phyloP scores from a whole-genome alignment of 176 grass and related monocot genomes.

The Oryza brachyantha region DNA sequence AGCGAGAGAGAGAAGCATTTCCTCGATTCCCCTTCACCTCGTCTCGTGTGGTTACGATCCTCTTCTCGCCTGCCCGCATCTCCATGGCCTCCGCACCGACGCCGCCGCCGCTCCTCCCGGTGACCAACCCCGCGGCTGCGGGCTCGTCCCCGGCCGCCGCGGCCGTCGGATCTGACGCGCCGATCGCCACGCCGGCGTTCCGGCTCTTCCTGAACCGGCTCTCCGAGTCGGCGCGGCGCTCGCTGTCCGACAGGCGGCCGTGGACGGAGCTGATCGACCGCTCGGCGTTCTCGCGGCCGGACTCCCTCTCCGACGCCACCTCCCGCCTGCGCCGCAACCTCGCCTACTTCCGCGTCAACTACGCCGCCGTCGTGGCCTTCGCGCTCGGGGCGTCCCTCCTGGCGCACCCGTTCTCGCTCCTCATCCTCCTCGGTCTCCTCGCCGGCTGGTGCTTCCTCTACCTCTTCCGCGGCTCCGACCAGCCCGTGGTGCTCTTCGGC shows the following conservation, averaged over 20 bases:
- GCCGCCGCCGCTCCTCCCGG: conserved; percentile 63
- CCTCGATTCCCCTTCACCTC: background rate
- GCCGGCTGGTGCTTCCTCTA: conserved; percentile 91
- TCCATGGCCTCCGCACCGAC: conserved; percentile 60
- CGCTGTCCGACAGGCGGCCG: conserved; percentile 78
- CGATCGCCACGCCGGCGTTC: conserved; percentile 61
- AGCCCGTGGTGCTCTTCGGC: conserved; percentile 85
- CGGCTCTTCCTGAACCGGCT: conserved; percentile 77
- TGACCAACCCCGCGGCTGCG: conserved; percentile 46
- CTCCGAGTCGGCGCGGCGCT: conserved; percentile 76
- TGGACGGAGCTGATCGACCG: conserved; percentile 88
- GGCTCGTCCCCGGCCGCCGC: conserved; percentile 20
- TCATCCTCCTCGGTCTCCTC: conserved; percentile 74
- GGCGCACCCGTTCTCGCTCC: conserved; percentile 81
- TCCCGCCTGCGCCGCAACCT: conserved; percentile 96
- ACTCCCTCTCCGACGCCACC: conserved; percentile 78
- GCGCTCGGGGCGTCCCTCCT: conserved; percentile 72
- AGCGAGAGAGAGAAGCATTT: background rate
- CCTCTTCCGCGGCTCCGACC: conserved; percentile 82
- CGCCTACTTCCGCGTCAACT: conserved; percentile 97
- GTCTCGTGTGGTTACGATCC: background rate
- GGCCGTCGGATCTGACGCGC: conserved; percentile 18
- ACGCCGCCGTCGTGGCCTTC: conserved; percentile 73
- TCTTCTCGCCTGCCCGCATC: background rate
- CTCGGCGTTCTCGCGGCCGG: conserved; percentile 82